Conservation (phyloP, 169 alveolate species). For the Perkinsus olseni region DNA sequence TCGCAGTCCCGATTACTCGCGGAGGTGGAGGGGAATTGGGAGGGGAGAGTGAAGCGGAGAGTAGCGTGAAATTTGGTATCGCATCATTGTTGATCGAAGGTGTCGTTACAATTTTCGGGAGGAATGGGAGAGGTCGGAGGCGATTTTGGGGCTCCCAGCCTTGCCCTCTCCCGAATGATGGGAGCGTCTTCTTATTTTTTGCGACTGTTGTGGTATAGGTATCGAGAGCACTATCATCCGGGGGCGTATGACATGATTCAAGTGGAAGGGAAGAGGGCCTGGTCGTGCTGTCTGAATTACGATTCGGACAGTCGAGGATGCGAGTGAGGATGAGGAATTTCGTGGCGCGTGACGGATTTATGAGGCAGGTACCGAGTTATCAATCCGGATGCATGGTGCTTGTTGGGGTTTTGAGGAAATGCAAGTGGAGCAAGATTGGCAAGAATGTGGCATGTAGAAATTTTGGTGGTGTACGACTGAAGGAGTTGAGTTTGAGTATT, state of each 20-base stretch:
- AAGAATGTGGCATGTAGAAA: not conserved
- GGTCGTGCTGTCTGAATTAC: constrained; percentile 8
- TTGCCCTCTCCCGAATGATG: too few species aligned
- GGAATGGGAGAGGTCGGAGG: too few species aligned
- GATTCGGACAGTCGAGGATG: not conserved
- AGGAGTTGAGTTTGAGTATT: not conserved
- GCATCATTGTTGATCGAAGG: too few species aligned
- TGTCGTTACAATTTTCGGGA: too few species aligned
- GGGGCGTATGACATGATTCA: not conserved
- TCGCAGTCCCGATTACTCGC: too few species aligned
- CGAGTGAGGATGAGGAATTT: not conserved
- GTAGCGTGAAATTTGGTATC: too few species aligned
- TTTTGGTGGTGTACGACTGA: not conserved
- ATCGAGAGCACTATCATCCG: constrained; percentile 6
- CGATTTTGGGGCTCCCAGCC: too few species aligned
- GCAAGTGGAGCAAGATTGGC: not conserved
- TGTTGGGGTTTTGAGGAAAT: not conserved
- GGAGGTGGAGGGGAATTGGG: too few species aligned
- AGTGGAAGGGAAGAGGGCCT: not conserved
- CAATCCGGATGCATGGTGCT: not conserved
- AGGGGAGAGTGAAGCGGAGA: too few species aligned
- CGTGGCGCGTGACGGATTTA: not conserved
- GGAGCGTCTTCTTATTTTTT: too few species aligned
- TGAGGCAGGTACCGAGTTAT: not conserved
- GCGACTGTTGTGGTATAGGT: not conserved